A percentile compares a stretch with the other conserved stretches of the same genome.
Conservation (phyloP, 371 early-diverging fungal species). For the Mucor sp. region DNA sequence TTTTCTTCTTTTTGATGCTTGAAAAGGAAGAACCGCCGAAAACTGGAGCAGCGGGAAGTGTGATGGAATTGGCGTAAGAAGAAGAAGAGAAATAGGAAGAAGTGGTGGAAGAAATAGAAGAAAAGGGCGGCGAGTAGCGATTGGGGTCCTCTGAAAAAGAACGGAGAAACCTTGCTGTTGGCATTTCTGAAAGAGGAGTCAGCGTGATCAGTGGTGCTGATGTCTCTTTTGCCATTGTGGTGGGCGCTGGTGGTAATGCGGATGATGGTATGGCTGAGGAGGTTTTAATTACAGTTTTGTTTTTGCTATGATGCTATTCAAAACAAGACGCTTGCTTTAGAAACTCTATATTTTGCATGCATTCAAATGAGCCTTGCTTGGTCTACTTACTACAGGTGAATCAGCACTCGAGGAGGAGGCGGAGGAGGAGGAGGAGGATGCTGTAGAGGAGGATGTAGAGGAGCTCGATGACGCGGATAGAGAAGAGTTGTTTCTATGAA, state of each 20-base stretch:
- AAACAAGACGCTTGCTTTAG: background rate
- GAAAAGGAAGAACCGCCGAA: slow-evolving; percentile 14
- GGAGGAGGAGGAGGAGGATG: background rate
- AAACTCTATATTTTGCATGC: background rate
- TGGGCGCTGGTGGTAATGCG: no score
- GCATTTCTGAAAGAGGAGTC: slow-evolving; percentile 5
- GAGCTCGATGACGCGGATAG: background rate
- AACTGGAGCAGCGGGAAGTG: slow-evolving; percentile 17
- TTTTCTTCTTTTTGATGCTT: slow-evolving; percentile 19
- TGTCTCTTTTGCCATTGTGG: background rate
- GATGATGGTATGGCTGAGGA: background rate
- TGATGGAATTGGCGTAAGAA: slow-evolving; percentile 14
- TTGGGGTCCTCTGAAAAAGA: background rate
- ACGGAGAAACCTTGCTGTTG: slow-evolving; percentile 1
- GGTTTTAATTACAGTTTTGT: slow-evolving; percentile 12
- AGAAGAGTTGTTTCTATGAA: background rate
- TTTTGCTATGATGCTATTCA: background rate
- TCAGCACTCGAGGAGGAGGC: background rate
- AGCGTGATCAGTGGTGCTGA: slow-evolving; percentile 6
- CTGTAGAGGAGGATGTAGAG: background rate
- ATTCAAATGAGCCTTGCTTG: background rate
- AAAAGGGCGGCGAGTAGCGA: slow-evolving; percentile 9
- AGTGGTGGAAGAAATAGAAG: slow-evolving; percentile 8
- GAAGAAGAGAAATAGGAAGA: slow-evolving; percentile 12
- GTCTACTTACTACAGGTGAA: background rate